Evolutionary conservation across 257 asterid species (phyloP).

Genomic region (Solanum acaule): DNA sequence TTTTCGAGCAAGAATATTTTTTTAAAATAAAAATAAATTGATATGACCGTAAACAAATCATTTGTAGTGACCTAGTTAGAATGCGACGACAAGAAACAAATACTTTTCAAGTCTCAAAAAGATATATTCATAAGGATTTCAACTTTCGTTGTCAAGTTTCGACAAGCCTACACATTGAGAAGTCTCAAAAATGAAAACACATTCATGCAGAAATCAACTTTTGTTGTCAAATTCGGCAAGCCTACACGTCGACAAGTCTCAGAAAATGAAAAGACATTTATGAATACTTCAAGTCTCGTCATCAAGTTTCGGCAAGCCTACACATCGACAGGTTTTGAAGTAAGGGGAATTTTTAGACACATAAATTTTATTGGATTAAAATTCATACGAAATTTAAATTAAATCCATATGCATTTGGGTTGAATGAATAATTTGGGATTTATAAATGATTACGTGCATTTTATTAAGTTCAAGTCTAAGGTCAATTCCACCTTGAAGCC

Average conservation of each 20-base stretch:
- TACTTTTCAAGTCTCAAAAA: not conserved
- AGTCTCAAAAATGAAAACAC: not conserved
- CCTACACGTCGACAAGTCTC: not conserved
- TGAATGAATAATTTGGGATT: not conserved
- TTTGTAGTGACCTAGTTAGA: not conserved
- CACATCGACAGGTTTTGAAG: not conserved
- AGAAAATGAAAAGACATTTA: no score
- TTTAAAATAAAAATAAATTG: not conserved
- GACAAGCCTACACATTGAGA: not conserved
- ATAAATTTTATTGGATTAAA: not conserved
- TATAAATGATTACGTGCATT: not conserved
- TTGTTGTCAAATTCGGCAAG: not conserved
- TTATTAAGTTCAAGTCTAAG: not conserved
- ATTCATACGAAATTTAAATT: no score
- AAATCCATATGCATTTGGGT: not conserved
- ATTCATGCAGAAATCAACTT: not conserved
- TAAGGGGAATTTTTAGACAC: not conserved
- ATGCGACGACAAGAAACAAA: not conserved
- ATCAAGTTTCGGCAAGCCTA: not conserved
- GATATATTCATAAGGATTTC: not conserved
- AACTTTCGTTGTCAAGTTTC: no score
- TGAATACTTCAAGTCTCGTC: not conserved
- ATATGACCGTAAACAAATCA: not conserved
- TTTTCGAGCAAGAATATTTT: not conserved
- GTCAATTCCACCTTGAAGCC: not conserved